A percentile compares a stretch with the other conserved stretches of the same genome.
Conservation (phyloP, 163 green algal genomes). For the Scenedesmus sp. region DNA sequence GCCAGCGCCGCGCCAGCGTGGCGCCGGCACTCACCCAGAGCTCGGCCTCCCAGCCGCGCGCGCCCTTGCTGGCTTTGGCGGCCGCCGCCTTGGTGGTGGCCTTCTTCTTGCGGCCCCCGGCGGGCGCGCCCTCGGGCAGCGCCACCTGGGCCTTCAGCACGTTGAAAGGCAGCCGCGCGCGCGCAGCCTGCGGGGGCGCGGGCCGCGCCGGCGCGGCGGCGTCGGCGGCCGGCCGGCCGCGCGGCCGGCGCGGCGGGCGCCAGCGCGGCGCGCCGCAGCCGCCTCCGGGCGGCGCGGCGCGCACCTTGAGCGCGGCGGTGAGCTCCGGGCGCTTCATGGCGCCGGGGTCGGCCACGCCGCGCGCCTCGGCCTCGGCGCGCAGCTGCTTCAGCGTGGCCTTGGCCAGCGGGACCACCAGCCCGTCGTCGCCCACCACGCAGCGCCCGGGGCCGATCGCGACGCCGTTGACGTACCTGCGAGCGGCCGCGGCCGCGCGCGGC, state of each 20-base stretch:
- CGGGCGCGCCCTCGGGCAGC: not conserved
- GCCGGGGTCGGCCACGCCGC: not conserved
- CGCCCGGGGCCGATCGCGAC: slow-evolving; percentile 53
- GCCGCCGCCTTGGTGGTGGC: slow-evolving; percentile 20
- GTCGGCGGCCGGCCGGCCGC: not conserved
- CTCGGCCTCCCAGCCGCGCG: not conserved
- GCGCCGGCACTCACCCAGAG: slow-evolving; percentile 3
- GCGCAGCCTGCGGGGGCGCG: slow-evolving; percentile 7
- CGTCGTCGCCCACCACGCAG: slow-evolving; percentile 60
- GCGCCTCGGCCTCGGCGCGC: slow-evolving; percentile 43
- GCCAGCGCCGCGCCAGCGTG: not conserved
- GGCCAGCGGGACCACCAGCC: slow-evolving; percentile 48
- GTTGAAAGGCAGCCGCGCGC: slow-evolving; percentile 35
- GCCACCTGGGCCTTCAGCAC: slow-evolving; percentile 30
- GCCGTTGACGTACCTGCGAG: slow-evolving; percentile 47
- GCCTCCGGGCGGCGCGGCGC: not conserved
- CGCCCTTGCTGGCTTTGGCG: not conserved
- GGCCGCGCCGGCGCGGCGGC: no score
- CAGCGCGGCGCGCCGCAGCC: no score
- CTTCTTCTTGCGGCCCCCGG: slow-evolving; percentile 5
- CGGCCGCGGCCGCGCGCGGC: not conserved
- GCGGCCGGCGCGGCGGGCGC: no score
- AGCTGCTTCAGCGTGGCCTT: slow-evolving; percentile 60
- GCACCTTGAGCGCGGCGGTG: slow-evolving; percentile 25
- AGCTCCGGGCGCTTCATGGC: slow-evolving; percentile 39